Conservation (phyloP, 1,139 yeast genomes). For the Taphrina flavorubra region DNA sequence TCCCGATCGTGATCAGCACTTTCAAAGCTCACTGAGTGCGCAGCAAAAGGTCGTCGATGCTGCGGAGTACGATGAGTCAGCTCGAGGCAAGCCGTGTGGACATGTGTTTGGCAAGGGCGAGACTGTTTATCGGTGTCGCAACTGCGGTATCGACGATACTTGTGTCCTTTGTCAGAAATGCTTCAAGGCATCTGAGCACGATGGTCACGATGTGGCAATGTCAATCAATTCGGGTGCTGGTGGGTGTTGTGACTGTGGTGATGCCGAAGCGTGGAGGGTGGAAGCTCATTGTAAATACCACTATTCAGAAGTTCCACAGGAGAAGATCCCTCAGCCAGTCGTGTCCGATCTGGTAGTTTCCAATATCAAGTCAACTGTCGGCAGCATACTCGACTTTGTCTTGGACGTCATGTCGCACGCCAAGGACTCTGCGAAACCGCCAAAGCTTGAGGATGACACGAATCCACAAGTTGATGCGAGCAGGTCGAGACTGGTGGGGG, state of each 20-base stretch:
- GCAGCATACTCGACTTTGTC: conserved; percentile 69
- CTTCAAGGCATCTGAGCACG: conserved; percentile 71
- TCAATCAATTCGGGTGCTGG: conserved; percentile 80
- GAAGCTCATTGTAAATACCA: conserved; percentile 60
- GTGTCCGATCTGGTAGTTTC: conserved; percentile 49
- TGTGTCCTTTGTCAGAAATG: conserved; percentile 86
- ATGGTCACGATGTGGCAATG: conserved; percentile 75
- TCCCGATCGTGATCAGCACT: not conserved
- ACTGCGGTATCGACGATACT: conserved; percentile 84
- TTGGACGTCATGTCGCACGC: conserved; percentile 68
- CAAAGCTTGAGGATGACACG: conserved; percentile 23
- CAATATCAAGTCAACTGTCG: conserved; percentile 56
- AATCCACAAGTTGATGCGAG: conserved; percentile 16
- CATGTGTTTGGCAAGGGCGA: conserved; percentile 80
- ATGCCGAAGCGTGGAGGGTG: conserved; percentile 74
- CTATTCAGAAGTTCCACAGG: conserved; percentile 47
- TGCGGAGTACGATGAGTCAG: conserved; percentile 26
- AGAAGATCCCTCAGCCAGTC: conserved; percentile 44
- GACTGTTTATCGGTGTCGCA: conserved; percentile 78
- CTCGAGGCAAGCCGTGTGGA: conserved; percentile 61
- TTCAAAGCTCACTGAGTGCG: not conserved
- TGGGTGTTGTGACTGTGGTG: conserved; percentile 97
- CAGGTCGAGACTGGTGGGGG: conserved; percentile 12
- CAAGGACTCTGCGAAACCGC: conserved; percentile 48
- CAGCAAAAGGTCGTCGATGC: conserved; percentile 21